Conservation (phyloP, 306 rosid genomes). For the Trichosanthes truncata region DNA sequence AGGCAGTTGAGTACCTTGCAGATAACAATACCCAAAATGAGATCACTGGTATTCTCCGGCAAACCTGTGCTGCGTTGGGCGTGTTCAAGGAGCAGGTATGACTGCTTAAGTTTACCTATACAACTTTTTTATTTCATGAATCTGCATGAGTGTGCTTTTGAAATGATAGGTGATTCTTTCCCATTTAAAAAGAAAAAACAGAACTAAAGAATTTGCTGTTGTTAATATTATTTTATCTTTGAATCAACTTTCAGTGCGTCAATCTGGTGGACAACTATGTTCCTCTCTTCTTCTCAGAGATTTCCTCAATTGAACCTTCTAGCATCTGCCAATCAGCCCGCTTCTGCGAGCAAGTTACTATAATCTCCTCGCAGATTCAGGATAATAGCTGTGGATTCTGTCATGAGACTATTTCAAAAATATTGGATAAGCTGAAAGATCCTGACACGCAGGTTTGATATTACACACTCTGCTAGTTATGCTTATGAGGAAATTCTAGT, state of each 20-base stretch:
- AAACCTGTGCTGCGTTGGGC: slow-evolving; percentile 33
- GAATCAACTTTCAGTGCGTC: slow-evolving; percentile 42
- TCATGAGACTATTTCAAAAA: slow-evolving; percentile 46
- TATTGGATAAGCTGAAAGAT: slow-evolving; percentile 55
- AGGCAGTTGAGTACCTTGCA: slow-evolving; percentile 54
- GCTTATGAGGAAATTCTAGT: background rate
- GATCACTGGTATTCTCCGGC: slow-evolving; percentile 42
- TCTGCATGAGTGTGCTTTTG: background rate
- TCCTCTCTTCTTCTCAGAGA: slow-evolving; percentile 68
- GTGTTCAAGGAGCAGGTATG: slow-evolving; percentile 38
- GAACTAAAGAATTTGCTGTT: background rate
- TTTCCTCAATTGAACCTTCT: slow-evolving; percentile 40
- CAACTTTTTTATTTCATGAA: background rate
- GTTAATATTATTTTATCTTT: background rate
- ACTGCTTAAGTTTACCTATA: background rate
- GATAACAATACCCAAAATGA: slow-evolving; percentile 63
- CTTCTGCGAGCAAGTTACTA: slow-evolving; percentile 47
- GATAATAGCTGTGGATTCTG: slow-evolving; percentile 65
- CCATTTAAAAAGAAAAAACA: background rate
- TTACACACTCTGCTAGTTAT: slow-evolving; percentile 5
- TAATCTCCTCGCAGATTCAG: slow-evolving; percentile 33
- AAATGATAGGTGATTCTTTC: background rate
- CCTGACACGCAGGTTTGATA: slow-evolving; percentile 63
- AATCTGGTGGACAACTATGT: slow-evolving; percentile 70
- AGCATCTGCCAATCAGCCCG: slow-evolving; percentile 55